phyloP scores from a whole-genome alignment of 2,329 filamentous ascomycete genomes.

The Pseudogymnoascus sp. region DNA sequence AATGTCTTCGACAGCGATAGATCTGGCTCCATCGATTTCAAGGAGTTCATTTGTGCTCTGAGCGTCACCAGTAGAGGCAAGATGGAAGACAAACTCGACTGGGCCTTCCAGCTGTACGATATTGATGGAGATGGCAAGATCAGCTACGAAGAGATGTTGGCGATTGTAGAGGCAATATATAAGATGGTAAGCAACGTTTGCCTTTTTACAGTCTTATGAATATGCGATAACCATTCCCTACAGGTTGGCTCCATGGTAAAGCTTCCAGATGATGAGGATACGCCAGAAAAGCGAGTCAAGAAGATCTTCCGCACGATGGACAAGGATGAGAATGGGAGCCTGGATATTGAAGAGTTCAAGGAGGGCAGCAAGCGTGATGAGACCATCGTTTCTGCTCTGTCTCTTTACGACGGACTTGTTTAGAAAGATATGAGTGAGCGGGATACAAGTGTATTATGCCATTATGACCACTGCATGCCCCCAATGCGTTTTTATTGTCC shows the following conservation, averaged over 20 bases:
- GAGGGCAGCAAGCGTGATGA: conserved; percentile 98
- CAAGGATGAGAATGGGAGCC: conserved; percentile 96
- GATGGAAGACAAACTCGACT: conserved; percentile 99
- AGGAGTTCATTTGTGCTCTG: conserved; percentile 97
- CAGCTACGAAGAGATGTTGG: conserved; percentile 97
- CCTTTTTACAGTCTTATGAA: neutral
- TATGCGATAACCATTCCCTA: neutral
- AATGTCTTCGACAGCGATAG: conserved; percentile 98
- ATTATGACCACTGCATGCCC: conserved; percentile 1
- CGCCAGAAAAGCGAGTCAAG: conserved; percentile 91
- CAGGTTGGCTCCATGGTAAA: conserved; percentile 99
- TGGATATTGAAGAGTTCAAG: conserved; percentile 98
- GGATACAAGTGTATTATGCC: conserved; percentile 8
- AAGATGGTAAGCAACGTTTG: conserved; percentile 68
- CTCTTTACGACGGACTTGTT: conserved; percentile 91
- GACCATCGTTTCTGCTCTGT: conserved; percentile 95
- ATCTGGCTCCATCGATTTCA: conserved; percentile 96
- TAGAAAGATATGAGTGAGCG: conserved; percentile 33
- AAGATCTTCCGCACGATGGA: conserved; percentile 99
- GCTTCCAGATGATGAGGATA: conserved; percentile 96
- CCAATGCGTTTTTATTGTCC: conserved; percentile 3
- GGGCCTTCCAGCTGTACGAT: conserved; percentile 98
- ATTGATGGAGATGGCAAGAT: conserved; percentile 99
- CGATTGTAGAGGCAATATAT: conserved; percentile 98
- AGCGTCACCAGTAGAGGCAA: conserved; percentile 95